Evolutionary conservation across 495 filamentous ascomycete species (phyloP), one percentile per base, ranked within the genome.

Genomic region (Pyronema omphalodes): DNA sequence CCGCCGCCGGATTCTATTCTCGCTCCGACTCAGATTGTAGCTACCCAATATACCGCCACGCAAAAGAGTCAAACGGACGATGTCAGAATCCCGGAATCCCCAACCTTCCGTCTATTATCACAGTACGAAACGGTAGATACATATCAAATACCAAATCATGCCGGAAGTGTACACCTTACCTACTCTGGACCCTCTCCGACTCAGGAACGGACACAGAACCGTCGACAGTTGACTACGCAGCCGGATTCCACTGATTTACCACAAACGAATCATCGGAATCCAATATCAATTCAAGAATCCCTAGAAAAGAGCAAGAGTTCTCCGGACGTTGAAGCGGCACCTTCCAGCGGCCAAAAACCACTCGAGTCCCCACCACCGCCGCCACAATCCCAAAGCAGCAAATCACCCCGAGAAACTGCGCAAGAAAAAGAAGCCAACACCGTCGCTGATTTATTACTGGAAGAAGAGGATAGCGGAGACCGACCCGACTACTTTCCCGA

Each of bases 131-230:
- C 44, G 9, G 12, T 19, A 17, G 23, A 47, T 47, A 23, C 44
- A 1, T 19, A 47, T 17, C n/a, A 14, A 3, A 15, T 19, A 15
- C n/a, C 12, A 47, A 19, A 62, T 41, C 55, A 44, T 17, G 40
- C 60, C 3, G 59, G 60, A 3, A 49, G 51, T 47, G 45, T 63
- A 5, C 56, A 49, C 6, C 56, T 63, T 7, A 50, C 43, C 18
- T 61, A 61, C 40, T 56, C 49, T 15, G 12, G 34, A 4, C 18
- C 47, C 5, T 50, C 23, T 29, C 2, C 1, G 23, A 29, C 23
- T 29, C 23, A 29, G 23, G 23, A 29, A 29, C 23, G 5, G 23
- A 29, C 23, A 29, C 23, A 29, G 23, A 29, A 29, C 5, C 23
- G 5, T 5, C 23, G 23, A 29, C 23, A 29, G 23, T 29, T 29